These are phyloP conservation scores for Globisporangium nagaii DNA, from an alignment of 352 stramenopile species.

Conservation along the genomic window DNA sequence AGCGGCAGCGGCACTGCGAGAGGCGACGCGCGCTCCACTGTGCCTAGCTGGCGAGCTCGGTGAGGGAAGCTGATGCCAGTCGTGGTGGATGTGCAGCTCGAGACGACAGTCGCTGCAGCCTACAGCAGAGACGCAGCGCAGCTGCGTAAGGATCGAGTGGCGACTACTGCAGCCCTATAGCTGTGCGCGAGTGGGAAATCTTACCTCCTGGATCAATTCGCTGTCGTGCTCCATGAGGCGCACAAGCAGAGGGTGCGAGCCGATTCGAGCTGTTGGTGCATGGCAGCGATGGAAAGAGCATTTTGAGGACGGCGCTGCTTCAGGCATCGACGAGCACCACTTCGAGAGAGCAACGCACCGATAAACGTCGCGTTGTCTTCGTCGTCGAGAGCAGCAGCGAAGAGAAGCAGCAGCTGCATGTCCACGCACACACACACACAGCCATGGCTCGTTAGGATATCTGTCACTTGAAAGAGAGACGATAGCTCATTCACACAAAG, in stretches of 20 bases:
- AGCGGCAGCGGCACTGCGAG: conserved; percentile 49
- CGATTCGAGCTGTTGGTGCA: conserved; percentile 50
- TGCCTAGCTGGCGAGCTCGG: conserved; percentile 53
- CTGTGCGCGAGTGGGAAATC: not conserved
- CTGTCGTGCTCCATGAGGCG: conserved; percentile 75
- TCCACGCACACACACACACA: not conserved
- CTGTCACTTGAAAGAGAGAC: not conserved
- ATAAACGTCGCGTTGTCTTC: conserved; percentile 80
- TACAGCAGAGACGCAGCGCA: conserved; percentile 8
- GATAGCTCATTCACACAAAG: not conserved
- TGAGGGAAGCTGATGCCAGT: conserved; percentile 67
- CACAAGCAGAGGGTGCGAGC: conserved; percentile 58
- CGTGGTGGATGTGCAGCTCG: conserved; percentile 53
- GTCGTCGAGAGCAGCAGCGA: conserved; percentile 56
- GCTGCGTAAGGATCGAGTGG: no score
- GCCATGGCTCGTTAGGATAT: not conserved
- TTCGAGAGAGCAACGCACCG: conserved; percentile 21
- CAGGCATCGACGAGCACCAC: not conserved
- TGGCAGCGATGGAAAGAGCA: not conserved
- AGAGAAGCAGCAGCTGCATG: conserved; percentile 31
- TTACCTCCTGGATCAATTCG: conserved; percentile 71
- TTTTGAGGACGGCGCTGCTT: not conserved
- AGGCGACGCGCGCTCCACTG: conserved; percentile 48
- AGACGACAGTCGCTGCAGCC: conserved; percentile 61
- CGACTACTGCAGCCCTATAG: no score